Percentiles rank a stretch among this genome's conserved stretches.
phyloP scores from a whole-genome alignment of 1,284 basidiomycete genomes.

The Sanghuangporus sanghuang region DNA sequence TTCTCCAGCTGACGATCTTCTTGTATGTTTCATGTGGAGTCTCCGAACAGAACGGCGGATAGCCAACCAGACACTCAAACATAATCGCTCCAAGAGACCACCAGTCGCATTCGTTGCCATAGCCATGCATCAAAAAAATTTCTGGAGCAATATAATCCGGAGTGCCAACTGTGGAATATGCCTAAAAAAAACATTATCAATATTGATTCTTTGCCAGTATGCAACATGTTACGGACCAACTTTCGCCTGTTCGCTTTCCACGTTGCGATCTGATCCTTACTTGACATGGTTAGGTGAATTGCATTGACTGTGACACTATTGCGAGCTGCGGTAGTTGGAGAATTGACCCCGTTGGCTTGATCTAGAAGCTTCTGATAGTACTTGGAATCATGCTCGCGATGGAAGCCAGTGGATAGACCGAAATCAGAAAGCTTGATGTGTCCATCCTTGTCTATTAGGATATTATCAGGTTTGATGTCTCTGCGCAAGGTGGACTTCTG shows the following conservation, averaged over 20 bases:
- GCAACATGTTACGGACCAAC: conserved; percentile 49
- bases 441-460: conserved; percentile 93
- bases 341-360: conserved; percentile 37
- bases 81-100: conserved; percentile 97
- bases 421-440: conserved; percentile 99
- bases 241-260: conserved; percentile 99
- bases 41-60: conserved; percentile 97
- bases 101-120: conserved; percentile 98
- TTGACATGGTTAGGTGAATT: conserved; percentile 92
- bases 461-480: conserved; percentile 99
- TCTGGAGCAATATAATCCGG: conserved; percentile 99
- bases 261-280: conserved; percentile 91
- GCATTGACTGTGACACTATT: conserved; percentile 96
- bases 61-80: conserved; percentile 97
- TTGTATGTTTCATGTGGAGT: conserved; percentile 98
- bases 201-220: not conserved
- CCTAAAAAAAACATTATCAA: conserved; percentile 41
- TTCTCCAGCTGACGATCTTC: conserved; percentile 96
- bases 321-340: conserved; percentile 44
- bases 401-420: conserved; percentile 95
- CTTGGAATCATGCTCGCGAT: conserved; percentile 94
- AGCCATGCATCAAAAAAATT: conserved; percentile 96
- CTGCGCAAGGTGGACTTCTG: conserved; percentile 36
- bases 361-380: conserved; percentile 90
- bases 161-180: conserved; percentile 97